These are phyloP conservation scores for Nakazawaea wickerhamii DNA, from an alignment of 805 yeast genomes.

Conservation along the genomic window DNA sequence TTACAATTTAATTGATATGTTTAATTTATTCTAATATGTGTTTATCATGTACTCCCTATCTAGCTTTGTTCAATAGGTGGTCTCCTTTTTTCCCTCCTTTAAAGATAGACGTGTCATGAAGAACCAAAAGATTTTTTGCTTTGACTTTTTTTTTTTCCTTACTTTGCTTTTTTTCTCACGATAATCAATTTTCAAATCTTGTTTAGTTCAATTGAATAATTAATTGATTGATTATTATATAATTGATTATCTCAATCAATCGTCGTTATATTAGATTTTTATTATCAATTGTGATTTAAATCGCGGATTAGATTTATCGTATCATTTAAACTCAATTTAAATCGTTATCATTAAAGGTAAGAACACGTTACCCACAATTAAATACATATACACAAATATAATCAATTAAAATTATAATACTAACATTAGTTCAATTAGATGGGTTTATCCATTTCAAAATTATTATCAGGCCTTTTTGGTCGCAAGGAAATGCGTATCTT, in stretches of 20 bases:
- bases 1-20: too few species aligned
- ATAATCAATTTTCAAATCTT: not conserved
- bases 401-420: slow-evolving; percentile 1
- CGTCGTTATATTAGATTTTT: too few species aligned
- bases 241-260: too few species aligned
- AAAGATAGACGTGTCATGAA: slow-evolving; percentile 13
- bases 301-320: not conserved
- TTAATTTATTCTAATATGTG: too few species aligned
- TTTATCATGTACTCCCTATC: too few species aligned
- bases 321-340: not conserved
- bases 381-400: not conserved
- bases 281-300: too few species aligned
- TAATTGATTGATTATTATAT: not conserved
- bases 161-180: not conserved
- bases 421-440: slow-evolving; percentile 36
- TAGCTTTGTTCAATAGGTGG: not conserved
- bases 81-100: slow-evolving; percentile 4
- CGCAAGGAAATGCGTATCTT: slow-evolving; percentile 97
- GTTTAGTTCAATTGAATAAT: not conserved
- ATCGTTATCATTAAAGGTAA: too few species aligned
- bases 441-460: slow-evolving; percentile 95
- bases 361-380: too few species aligned
- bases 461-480: slow-evolving; percentile 93
- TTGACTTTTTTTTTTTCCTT: slow-evolving; percentile 1
- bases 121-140: slow-evolving; percentile 8